A percentile compares a stretch with the other conserved stretches of the same genome.
These are phyloP conservation scores for Alternaria ventricosa DNA, from an alignment of 2,329 filamentous ascomycete genomes.

Conservation along the genomic window DNA sequence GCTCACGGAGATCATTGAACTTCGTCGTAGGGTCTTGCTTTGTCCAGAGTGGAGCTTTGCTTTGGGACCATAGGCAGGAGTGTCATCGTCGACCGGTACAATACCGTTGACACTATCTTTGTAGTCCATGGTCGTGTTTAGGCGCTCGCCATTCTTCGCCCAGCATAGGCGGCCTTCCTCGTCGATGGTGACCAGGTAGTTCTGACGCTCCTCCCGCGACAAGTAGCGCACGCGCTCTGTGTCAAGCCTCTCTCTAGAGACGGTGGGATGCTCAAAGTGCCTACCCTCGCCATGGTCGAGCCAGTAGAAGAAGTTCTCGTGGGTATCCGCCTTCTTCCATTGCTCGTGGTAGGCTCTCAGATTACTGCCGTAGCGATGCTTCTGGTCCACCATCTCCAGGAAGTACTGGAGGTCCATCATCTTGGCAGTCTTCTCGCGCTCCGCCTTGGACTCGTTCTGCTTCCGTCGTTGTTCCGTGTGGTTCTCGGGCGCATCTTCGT, in stretches of 20 bases:
- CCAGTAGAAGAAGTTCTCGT: constrained; percentile 95
- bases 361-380: constrained; percentile 87
- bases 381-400: constrained; percentile 81
- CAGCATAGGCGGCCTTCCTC: constrained; percentile 77
- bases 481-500: constrained; percentile 44
- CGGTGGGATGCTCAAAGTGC: constrained; percentile 71
- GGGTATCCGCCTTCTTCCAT: constrained; percentile 79
- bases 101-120: constrained; percentile 78
- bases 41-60: constrained; percentile 33
- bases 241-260: constrained; percentile 76
- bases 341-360: constrained; percentile 80
- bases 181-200: constrained; percentile 82
- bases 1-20: constrained; percentile 32
- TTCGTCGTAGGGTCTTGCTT: constrained; percentile 27
- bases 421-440: constrained; percentile 71
- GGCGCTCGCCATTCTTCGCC: constrained; percentile 80
- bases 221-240: constrained; percentile 83
- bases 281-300: constrained; percentile 81
- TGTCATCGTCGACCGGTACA: constrained; percentile 52
- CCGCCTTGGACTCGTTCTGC: constrained; percentile 59
- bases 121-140: constrained; percentile 77
- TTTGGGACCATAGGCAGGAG: constrained; percentile 50
- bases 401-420: constrained; percentile 89
- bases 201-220: constrained; percentile 78
- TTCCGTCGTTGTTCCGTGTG: constrained; percentile 40